Percentiles rank a stretch among this genome's conserved stretches.
These are phyloP conservation scores for Xylaria flabelliformis DNA, from an alignment of 495 filamentous ascomycete species.

Conservation along the genomic window DNA sequence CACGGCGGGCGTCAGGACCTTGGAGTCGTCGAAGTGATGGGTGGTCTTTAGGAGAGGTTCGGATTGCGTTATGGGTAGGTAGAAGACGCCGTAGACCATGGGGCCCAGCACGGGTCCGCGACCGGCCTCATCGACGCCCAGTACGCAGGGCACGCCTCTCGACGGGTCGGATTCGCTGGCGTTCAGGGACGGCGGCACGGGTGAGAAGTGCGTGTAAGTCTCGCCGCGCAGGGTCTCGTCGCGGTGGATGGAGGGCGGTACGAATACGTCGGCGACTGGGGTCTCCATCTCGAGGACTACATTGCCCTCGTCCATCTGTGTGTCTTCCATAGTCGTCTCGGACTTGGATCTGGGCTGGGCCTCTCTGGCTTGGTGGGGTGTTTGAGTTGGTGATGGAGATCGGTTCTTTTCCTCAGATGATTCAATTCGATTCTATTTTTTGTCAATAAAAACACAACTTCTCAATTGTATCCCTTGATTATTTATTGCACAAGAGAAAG, in stretches of 20 bases:
- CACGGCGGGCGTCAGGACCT: conserved; percentile 76
- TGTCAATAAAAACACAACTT: not conserved
- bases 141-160: conserved; percentile 43
- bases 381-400: not conserved
- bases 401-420: not conserved
- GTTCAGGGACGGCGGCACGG: conserved; percentile 61
- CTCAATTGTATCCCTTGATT: not conserved
- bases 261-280: conserved; percentile 65
- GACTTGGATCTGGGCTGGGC: not conserved
- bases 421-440: not conserved
- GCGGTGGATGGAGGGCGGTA: conserved; percentile 77
- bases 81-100: conserved; percentile 96
- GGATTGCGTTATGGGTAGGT: conserved; percentile 72
- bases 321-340: conserved; percentile 52
- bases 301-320: conserved; percentile 51
- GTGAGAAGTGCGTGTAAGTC: conserved; percentile 86
- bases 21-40: conserved; percentile 91
- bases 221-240: conserved; percentile 68
- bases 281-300: conserved; percentile 57
- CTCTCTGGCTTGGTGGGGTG: not conserved
- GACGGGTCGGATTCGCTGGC: conserved; percentile 31
- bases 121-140: conserved; percentile 96
- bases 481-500: not conserved
- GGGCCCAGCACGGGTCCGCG: conserved; percentile 93
- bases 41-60: conserved; percentile 73